Percentiles rank a stretch among this genome's conserved stretches.
These are phyloP conservation scores for Pseudogymnoascus sp. DNA, from an alignment of 2,329 filamentous ascomycete species.

Conservation along the genomic window DNA sequence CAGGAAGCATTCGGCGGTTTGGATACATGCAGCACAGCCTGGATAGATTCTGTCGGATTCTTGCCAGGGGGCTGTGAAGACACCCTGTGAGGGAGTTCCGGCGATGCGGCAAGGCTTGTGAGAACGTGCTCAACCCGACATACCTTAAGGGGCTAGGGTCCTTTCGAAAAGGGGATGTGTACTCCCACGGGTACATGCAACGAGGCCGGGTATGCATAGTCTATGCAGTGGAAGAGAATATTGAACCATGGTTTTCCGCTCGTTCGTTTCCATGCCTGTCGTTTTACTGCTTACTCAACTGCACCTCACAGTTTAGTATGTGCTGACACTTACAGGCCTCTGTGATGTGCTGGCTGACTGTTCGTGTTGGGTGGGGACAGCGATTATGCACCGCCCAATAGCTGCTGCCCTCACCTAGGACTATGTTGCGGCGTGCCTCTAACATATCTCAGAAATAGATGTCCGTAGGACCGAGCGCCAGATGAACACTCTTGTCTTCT, in stretches of 20 bases:
- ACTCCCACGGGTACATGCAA: background rate
- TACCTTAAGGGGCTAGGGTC: background rate
- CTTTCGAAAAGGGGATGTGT: background rate
- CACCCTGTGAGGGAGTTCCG: background rate
- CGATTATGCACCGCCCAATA: background rate
- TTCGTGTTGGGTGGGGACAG: background rate
- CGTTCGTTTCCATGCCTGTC: background rate
- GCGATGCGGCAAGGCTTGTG: background rate
- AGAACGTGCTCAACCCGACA: background rate
- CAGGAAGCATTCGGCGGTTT: background rate
- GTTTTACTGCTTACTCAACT: background rate
- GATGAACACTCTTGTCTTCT: background rate
- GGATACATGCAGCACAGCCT: background rate
- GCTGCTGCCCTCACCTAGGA: background rate
- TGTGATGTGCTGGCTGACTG: background rate
- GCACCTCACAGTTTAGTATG: conserved; percentile 4
- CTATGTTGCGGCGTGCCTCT: background rate
- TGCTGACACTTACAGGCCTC: background rate
- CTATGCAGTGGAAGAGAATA: background rate
- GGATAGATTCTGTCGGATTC: background rate
- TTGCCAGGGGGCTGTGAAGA: background rate
- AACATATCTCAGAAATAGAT: background rate
- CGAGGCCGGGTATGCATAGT: background rate
- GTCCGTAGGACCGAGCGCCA: background rate
- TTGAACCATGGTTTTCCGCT: background rate